phyloP scores from a whole-genome alignment of 2,329 filamentous ascomycete species.

The Aspergillus clavatus region DNA sequence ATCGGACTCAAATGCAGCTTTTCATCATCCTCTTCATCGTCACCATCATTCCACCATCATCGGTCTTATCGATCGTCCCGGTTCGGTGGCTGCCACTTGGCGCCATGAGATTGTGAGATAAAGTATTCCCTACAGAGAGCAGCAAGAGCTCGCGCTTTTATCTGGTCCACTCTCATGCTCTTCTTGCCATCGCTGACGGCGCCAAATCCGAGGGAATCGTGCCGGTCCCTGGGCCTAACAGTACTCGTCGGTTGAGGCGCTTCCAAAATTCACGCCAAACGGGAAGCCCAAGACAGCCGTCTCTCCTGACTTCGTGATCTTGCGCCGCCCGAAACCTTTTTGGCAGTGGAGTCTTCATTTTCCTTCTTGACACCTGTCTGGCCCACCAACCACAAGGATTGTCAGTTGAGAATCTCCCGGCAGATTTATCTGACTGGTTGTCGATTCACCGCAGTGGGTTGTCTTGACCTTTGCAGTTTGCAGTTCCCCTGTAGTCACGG shows the following conservation, averaged over 20 bases:
- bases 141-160: background rate
- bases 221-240: background rate
- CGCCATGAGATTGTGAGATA: background rate
- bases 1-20: background rate
- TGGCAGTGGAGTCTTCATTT: conserved; percentile 18
- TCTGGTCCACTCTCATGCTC: background rate
- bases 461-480: conserved; percentile 11
- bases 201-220: background rate
- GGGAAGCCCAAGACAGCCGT: background rate
- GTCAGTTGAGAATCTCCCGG: conserved; percentile 9
- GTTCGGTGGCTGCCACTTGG: background rate
- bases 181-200: background rate
- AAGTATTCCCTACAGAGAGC: background rate
- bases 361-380: conserved; percentile 21
- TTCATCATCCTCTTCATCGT: too few species aligned
- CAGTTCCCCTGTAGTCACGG: conserved; percentile 2
- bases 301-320: conserved; percentile 6
- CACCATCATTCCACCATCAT: background rate
- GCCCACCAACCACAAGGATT: conserved; percentile 17
- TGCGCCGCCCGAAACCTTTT: conserved; percentile 13
- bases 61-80: background rate
- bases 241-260: background rate
- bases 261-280: background rate
- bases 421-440: conserved; percentile 14
- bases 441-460: conserved; percentile 11